These are phyloP conservation scores for Liriodendron chinense DNA, from an alignment of 164 flowering plant genomes.

Conservation along the genomic window DNA sequence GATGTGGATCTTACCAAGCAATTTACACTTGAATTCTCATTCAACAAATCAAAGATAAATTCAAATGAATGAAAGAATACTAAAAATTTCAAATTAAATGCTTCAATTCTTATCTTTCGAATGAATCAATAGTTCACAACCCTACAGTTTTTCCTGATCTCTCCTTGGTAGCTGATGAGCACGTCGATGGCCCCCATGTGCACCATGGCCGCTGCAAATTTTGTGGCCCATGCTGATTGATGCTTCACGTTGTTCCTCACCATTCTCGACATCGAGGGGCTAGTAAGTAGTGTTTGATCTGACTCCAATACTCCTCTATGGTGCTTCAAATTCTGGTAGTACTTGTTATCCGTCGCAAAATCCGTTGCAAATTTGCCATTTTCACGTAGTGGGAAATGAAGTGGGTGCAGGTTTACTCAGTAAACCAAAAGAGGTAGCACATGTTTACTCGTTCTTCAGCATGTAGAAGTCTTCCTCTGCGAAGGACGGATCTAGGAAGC, in stretches of 20 bases:
- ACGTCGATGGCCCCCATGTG: conserved; percentile 7
- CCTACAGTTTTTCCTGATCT: conserved; percentile 9
- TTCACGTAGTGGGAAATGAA: not conserved
- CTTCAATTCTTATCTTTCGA: not conserved
- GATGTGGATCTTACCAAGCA: too few relatives aligned
- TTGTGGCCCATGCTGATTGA: conserved; percentile 27
- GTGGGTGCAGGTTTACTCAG: not conserved
- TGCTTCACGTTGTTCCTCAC: not conserved
- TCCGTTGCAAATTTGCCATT: too few relatives aligned
- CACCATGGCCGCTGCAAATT: conserved; percentile 11
- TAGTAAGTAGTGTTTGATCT: not conserved
- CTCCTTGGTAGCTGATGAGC: not conserved
- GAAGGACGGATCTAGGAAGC: not conserved
- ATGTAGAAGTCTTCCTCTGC: not conserved
- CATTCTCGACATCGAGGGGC: not conserved
- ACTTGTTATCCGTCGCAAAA: conserved; percentile 11
- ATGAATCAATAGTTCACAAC: conserved; percentile 9
- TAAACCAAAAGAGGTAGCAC: not conserved
- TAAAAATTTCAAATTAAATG: not conserved
- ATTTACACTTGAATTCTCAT: too few relatives aligned
- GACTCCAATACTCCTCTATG: conserved; percentile 2
- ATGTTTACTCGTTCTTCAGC: not conserved
- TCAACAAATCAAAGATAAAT: too few relatives aligned
- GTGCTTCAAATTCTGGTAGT: conserved; percentile 3
- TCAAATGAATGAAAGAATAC: too few relatives aligned